Evolutionary conservation across 345 rosid genomes (phyloP).

Genomic region (Jatropha curcas): DNA sequence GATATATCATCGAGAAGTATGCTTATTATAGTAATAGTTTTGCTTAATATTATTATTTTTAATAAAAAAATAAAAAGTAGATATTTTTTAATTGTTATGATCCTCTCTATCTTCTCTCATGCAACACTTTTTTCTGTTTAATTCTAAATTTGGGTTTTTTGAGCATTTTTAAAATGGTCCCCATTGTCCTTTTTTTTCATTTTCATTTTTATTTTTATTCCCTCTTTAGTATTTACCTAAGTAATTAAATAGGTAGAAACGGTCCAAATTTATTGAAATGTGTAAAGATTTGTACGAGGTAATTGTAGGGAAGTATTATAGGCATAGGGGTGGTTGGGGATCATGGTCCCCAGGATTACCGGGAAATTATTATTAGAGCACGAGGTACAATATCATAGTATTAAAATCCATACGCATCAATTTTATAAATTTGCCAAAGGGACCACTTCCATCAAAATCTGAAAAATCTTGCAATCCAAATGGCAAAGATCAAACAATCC

Average conservation of each 20-base stretch:
- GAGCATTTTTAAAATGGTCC: conserved; percentile 32
- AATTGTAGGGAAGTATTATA: background rate
- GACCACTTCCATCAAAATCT: conserved; percentile 32
- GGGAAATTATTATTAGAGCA: background rate
- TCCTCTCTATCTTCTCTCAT: too few relatives aligned
- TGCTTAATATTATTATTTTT: background rate
- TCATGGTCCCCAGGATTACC: conserved; percentile 30
- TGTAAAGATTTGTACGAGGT: conserved; percentile 7
- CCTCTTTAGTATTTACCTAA: background rate
- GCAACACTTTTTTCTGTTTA: background rate
- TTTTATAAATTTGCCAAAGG: conserved; percentile 4
- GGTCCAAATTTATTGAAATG: background rate
- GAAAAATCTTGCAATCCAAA: background rate
- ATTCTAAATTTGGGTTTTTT: background rate
- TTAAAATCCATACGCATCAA: background rate
- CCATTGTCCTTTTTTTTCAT: background rate
- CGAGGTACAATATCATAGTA: conserved; percentile 10
- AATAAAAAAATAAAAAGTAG: background rate
- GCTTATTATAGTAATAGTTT: conserved; percentile 1
- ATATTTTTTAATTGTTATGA: too few relatives aligned
- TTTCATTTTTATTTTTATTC: background rate
- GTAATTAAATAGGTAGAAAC: background rate
- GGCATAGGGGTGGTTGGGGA: conserved; percentile 12
- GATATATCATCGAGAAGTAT: conserved; percentile 24
- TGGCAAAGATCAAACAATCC: background rate